phyloP scores from a whole-genome alignment of 176 grass and related monocot genomes.

The Carex kokanica region DNA sequence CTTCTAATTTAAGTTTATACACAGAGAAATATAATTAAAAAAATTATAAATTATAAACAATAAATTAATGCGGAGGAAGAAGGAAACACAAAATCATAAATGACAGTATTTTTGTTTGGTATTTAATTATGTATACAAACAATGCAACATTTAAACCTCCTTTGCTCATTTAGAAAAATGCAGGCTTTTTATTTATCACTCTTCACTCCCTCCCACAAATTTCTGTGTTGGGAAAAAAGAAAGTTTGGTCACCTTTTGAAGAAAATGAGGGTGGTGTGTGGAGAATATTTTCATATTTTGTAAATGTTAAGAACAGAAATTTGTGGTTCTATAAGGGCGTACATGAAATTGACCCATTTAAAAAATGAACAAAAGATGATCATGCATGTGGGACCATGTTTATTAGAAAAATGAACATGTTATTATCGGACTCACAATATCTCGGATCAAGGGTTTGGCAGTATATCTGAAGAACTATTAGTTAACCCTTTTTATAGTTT shows the following conservation, averaged over 20 bases:
- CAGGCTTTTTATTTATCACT: neutral
- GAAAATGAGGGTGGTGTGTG: neutral
- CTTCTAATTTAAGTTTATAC: neutral
- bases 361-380: neutral
- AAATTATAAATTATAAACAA: neutral
- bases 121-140: neutral
- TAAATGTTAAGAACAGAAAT: neutral
- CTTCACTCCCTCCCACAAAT: neutral
- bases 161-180: neutral
- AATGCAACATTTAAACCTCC: neutral
- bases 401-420: neutral
- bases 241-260: neutral
- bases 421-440: neutral
- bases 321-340: neutral
- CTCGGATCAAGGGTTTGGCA: neutral
- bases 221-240: neutral
- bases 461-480: neutral
- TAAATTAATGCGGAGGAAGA: neutral
- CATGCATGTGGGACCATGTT: neutral
- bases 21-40: neutral
- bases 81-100: neutral
- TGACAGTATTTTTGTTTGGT: neutral
- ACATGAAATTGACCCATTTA: neutral
- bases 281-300: neutral
- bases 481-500: neutral